Conservation (phyloP, 805 yeast species). For the Peterozyma xylosa region DNA sequence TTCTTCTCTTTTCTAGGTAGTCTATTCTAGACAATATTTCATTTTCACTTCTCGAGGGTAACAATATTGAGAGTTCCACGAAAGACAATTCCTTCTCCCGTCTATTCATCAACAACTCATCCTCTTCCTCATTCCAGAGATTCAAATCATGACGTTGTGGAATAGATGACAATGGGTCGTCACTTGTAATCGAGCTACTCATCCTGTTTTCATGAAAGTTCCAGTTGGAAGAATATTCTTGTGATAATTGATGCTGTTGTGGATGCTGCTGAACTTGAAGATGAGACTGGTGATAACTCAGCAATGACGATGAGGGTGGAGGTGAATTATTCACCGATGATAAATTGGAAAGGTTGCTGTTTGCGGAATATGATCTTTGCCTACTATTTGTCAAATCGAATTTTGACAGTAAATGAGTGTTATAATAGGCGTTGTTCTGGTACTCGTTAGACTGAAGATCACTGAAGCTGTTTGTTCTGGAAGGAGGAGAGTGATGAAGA, state of each 20-base stretch:
- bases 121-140: conserved; percentile 59
- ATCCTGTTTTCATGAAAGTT: background rate
- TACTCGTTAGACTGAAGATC: conserved; percentile 2
- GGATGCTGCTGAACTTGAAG: conserved; percentile 11
- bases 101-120: conserved; percentile 51
- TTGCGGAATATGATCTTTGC: no score
- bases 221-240: background rate
- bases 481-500: conserved; percentile 17
- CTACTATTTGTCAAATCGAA: no score
- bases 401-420: no score
- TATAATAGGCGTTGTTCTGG: no score
- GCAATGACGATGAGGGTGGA: conserved; percentile 12
- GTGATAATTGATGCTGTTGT: conserved; percentile 8
- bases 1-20: conserved; percentile 23
- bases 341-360: no score
- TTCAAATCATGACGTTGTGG: conserved; percentile 13
- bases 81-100: conserved; percentile 52
- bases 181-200: background rate
- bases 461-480: conserved; percentile 9
- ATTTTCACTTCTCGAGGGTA: conserved; percentile 67
- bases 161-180: conserved; percentile 10
- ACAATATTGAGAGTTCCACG: conserved; percentile 64
- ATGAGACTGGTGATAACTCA: conserved; percentile 14
- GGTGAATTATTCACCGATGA: conserved; percentile 4
- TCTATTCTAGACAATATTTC: conserved; percentile 63